Evolutionary conservation across 352 stramenopile genomes (phyloP).

Genomic region (Globisporangium canariense): DNA sequence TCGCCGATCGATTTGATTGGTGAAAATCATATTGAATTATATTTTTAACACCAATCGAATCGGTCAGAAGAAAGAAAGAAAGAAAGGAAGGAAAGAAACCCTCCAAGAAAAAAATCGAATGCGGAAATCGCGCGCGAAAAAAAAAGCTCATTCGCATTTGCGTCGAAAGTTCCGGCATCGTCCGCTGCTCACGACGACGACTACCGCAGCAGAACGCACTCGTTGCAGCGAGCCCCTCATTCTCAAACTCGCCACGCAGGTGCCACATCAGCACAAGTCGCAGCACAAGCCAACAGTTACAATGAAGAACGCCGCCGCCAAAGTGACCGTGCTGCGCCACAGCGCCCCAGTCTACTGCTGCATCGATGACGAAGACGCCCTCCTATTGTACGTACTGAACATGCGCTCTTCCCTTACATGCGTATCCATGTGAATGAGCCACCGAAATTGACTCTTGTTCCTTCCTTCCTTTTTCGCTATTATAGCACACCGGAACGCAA

Average conservation of each 20-base stretch:
- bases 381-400: constrained; percentile 5
- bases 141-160: not conserved
- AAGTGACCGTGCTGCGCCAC: constrained; percentile 6
- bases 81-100: too few species aligned
- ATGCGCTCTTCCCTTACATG: not conserved
- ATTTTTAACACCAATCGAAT: not conserved
- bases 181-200: constrained; percentile 6
- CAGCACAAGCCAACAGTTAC: not conserved
- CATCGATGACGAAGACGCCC: not conserved
- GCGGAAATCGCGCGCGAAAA: constrained; percentile 8
- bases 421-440: not conserved
- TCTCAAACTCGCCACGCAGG: not conserved
- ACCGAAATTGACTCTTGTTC: constrained; percentile 10
- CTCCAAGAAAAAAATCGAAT: constrained; percentile 4
- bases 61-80: constrained; percentile 5
- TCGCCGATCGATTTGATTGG: too few species aligned
- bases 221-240: not conserved
- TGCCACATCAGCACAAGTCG: not conserved
- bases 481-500: constrained; percentile 20
- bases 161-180: constrained; percentile 6
- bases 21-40: too few species aligned
- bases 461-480: not conserved
- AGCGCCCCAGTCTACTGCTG: not conserved
- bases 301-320: constrained; percentile 1
- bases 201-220: not conserved